These are phyloP conservation scores for Tulasnella sp. DNA, from an alignment of 768 basidiomycete genomes.

Conservation along the genomic window DNA sequence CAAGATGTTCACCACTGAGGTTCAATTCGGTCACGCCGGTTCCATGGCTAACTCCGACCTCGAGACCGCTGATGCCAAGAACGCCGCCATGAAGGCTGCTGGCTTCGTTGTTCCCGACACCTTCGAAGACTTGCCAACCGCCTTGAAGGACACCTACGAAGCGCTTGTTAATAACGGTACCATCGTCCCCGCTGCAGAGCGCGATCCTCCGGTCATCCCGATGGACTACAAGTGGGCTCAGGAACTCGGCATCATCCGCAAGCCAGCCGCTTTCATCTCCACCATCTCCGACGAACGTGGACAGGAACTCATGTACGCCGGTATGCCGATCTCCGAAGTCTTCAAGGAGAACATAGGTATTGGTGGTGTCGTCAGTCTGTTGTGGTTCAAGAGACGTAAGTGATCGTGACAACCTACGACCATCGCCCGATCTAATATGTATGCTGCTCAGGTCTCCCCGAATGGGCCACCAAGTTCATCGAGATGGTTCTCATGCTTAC, in stretches of 20 bases:
- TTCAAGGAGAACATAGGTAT: conserved; percentile 97
- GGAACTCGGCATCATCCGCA: conserved; percentile 95
- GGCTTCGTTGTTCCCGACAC: conserved; percentile 97
- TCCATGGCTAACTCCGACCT: conserved; percentile 95
- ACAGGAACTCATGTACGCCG: conserved; percentile 95
- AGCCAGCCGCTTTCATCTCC: conserved; percentile 97
- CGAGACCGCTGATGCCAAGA: conserved; percentile 99
- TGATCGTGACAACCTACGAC: neutral
- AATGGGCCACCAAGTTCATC: conserved; percentile 96
- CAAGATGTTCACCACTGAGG: conserved; percentile 99
- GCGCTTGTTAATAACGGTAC: conserved; percentile 64
- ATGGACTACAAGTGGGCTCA: conserved; percentile 99
- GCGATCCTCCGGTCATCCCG: conserved; percentile 92
- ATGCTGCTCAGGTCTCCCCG: conserved; percentile 53
- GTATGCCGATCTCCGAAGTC: conserved; percentile 98
- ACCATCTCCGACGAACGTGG: conserved; percentile 99
- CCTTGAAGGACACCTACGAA: conserved; percentile 81
- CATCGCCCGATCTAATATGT: neutral
- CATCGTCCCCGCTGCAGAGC: conserved; percentile 69
- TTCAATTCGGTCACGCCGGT: conserved; percentile 98
- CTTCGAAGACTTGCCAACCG: conserved; percentile 90
- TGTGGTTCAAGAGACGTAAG: conserved; percentile 92
- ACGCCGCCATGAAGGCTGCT: conserved; percentile 86
- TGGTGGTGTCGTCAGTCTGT: conserved; percentile 90
- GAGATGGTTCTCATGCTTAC: conserved; percentile 99